These are phyloP conservation scores for Fusarium mangiferae DNA, from an alignment of 2,329 filamentous ascomycete genomes.

Conservation along the genomic window DNA sequence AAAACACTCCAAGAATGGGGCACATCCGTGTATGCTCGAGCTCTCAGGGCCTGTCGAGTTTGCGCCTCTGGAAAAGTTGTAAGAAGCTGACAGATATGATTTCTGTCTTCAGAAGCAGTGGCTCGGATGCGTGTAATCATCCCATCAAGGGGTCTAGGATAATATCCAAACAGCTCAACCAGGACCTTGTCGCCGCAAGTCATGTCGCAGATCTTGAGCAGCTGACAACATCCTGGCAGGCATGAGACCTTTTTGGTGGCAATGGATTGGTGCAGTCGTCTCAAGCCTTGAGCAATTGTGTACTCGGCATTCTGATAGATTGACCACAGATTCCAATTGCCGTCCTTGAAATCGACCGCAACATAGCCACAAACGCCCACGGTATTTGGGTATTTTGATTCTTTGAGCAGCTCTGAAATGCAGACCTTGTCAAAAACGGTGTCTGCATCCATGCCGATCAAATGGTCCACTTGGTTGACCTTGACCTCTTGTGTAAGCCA, in stretches of 20 bases:
- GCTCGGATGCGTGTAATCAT: slow-evolving; percentile 41
- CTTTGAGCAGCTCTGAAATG: slow-evolving; percentile 50
- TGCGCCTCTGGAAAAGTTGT: slow-evolving; percentile 48
- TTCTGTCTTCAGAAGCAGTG: slow-evolving; percentile 40
- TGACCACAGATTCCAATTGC: slow-evolving; percentile 42
- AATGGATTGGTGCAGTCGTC: slow-evolving; percentile 40
- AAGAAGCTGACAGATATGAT: slow-evolving; percentile 42
- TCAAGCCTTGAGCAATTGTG: slow-evolving; percentile 41
- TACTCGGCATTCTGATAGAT: slow-evolving; percentile 43
- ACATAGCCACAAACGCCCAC: slow-evolving; percentile 57
- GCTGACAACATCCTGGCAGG: slow-evolving; percentile 38
- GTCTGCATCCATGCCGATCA: slow-evolving; percentile 56
- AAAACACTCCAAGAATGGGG: slow-evolving; percentile 54
- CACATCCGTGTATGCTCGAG: slow-evolving; percentile 53
- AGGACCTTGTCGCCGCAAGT: slow-evolving; percentile 39
- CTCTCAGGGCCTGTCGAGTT: slow-evolving; percentile 54
- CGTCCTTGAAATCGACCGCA: slow-evolving; percentile 39
- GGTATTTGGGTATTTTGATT: slow-evolving; percentile 49
- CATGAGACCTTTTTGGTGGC: slow-evolving; percentile 42
- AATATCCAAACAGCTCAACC: slow-evolving; percentile 39
- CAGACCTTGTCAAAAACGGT: slow-evolving; percentile 53
- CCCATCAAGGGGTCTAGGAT: slow-evolving; percentile 34
- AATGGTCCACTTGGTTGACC: slow-evolving; percentile 48
- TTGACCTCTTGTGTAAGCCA: slow-evolving; percentile 46
- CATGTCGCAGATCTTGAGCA: slow-evolving; percentile 38